Evolutionary conservation across 441 rosid species (phyloP).

Genomic region (Gossypium schwendimanii): DNA sequence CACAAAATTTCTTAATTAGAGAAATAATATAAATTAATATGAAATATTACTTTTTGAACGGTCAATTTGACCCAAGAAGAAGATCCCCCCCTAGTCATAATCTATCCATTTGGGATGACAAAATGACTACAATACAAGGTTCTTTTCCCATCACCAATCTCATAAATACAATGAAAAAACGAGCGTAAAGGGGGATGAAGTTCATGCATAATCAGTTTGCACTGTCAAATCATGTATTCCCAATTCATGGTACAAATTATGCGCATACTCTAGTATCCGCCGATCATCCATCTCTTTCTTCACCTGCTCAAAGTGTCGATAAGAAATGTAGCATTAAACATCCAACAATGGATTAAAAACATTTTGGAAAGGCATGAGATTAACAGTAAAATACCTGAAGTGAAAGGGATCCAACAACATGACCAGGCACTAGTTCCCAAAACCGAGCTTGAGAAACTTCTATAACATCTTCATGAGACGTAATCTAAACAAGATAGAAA

Average conservation of each 20-base stretch:
- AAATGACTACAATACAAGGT: not conserved
- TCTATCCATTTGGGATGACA: not conserved
- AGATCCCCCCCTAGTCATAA: not conserved
- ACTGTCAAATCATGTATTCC: slow-evolving; percentile 75
- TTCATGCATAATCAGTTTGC: slow-evolving; percentile 44
- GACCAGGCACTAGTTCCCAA: slow-evolving; percentile 94
- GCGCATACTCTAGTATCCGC: slow-evolving; percentile 45
- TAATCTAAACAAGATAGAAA: slow-evolving; percentile 35
- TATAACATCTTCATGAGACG: slow-evolving; percentile 59
- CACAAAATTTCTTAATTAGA: not conserved
- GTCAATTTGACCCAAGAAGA: slow-evolving; percentile 7
- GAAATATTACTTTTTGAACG: not conserved
- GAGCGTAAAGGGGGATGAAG: not conserved
- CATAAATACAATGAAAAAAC: not conserved
- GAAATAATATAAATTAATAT: not conserved
- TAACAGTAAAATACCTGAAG: slow-evolving; percentile 41
- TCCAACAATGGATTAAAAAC: not conserved
- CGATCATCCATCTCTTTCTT: slow-evolving; percentile 58
- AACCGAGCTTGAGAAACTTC: slow-evolving; percentile 70
- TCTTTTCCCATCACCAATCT: not conserved
- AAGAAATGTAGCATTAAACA: slow-evolving; percentile 14
- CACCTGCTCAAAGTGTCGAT: slow-evolving; percentile 31
- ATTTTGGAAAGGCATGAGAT: not conserved
- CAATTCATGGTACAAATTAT: slow-evolving; percentile 63
- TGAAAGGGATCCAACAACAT: slow-evolving; percentile 70